phyloP scores from a whole-genome alignment of 305 asterid genomes.

The Coffea humblotiana region DNA sequence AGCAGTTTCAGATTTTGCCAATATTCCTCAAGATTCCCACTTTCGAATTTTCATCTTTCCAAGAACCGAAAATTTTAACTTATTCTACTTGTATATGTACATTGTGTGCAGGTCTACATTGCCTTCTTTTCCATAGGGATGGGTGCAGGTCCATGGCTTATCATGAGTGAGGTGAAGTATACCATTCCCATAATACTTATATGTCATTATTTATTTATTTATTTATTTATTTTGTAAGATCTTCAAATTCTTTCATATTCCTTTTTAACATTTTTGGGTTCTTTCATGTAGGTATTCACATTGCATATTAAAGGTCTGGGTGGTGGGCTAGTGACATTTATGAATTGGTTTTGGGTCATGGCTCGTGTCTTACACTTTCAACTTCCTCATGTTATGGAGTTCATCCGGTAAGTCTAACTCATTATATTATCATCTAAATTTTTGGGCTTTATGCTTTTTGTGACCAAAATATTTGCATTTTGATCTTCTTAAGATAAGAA shows the following conservation, averaged over 20 bases:
- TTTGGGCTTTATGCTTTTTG: neutral
- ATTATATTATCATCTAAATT: neutral
- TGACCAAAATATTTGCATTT: neutral
- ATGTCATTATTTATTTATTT: no score
- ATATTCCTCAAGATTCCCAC: neutral
- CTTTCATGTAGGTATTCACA: conserved; percentile 56
- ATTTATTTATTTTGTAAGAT: no score
- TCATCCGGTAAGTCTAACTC: conserved; percentile 43
- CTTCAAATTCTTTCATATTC: neutral
- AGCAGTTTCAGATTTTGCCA: neutral
- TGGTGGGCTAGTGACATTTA: conserved; percentile 71
- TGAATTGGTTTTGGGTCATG: conserved; percentile 73
- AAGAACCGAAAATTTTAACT: neutral
- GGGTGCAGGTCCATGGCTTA: conserved; percentile 34
- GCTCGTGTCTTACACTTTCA: conserved; percentile 65
- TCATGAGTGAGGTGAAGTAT: conserved; percentile 29
- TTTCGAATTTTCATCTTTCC: neutral
- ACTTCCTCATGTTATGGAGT: conserved; percentile 68
- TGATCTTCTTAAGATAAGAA: neutral
- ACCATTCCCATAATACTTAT: neutral
- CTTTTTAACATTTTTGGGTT: neutral
- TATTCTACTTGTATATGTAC: neutral
- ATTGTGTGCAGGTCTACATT: conserved; percentile 20
- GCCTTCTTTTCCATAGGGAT: conserved; percentile 27
- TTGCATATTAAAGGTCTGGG: conserved; percentile 70